Evolutionary conservation across 495 filamentous ascomycete genomes (phyloP), one percentile per base, ranked within the genome.

Genomic region (Podospora comata): DNA sequence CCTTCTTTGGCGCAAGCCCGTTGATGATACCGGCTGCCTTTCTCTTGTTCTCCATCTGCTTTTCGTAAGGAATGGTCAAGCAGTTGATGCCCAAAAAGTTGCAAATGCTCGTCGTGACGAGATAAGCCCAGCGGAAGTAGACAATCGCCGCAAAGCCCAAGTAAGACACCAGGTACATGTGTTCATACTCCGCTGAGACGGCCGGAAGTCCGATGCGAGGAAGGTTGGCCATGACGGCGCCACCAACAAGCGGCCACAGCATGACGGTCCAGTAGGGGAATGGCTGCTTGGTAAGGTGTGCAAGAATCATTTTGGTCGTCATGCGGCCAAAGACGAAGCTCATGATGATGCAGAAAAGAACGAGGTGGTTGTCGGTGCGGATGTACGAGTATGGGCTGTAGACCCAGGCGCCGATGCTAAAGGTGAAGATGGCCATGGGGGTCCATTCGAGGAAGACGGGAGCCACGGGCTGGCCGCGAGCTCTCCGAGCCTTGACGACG

Each of bases 261-360:
- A 99, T 89, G 48, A 94, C 85, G 18, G 95, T 99, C 93, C 94
- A 98, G 82, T 91, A 93, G 0, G 95, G 95, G 80, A 97, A 99
- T 2, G 94, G 92, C 77, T 98, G 96, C 65, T 87, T 88, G 4
- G 94, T 91, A 18, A 99, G 82, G 77, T 99, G 95, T 13, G 96
- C 94, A 18, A 99, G 87, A 75, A 99, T 98, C 79, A 98, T 98
- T 83, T 97, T 98, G 62, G 95, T 99, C 2, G 96, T 98, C 93
- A 99, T 96, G 66, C 95, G 92, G n/a, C 95, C 95, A 76, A 98
- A 98, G 67, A 98, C 95, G 70, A 98, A 93, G 27, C 90, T 91
- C 85, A 98, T 92, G 63, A 91, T 94, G 60, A 95, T 82, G 82
- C 95, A 97, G 78, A 97, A 97, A 13, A 98, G 86, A 6, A 96